phyloP scores from a whole-genome alignment of 495 filamentous ascomycete species.

The Hapsidospora chrysogenum region DNA sequence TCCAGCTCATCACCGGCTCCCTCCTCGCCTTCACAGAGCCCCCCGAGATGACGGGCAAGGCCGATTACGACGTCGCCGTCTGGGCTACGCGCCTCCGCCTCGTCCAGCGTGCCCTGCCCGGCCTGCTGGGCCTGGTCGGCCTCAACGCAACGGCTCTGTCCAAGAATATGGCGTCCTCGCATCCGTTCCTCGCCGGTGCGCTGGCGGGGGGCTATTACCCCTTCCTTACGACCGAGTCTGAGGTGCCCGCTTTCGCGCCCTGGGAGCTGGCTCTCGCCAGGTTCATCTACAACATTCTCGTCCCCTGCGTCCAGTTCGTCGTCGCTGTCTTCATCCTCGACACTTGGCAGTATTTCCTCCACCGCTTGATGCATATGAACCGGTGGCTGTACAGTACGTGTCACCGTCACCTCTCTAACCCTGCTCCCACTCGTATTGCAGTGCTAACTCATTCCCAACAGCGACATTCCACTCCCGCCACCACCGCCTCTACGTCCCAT shows the following conservation, averaged over 20 bases:
- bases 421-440: neutral
- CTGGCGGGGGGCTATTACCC: slow-evolving; percentile 64
- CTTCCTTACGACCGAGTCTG: slow-evolving; percentile 26
- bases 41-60: slow-evolving; percentile 46
- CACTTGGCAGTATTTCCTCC: slow-evolving; percentile 94
- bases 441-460: slow-evolving; percentile 16
- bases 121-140: slow-evolving; percentile 35
- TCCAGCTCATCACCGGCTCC: slow-evolving; percentile 55
- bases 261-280: slow-evolving; percentile 68
- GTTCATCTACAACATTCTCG: slow-evolving; percentile 58
- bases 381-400: slow-evolving; percentile 92
- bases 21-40: slow-evolving; percentile 47
- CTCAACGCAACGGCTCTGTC: slow-evolving; percentile 37
- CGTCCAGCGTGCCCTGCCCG: slow-evolving; percentile 49
- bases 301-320: slow-evolving; percentile 60
- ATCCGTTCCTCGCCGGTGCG: slow-evolving; percentile 48
- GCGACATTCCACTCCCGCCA: slow-evolving; percentile 85
- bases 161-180: slow-evolving; percentile 35
- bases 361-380: slow-evolving; percentile 87
- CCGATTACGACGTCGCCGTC: slow-evolving; percentile 67
- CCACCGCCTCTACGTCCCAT: slow-evolving; percentile 91
- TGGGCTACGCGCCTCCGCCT: slow-evolving; percentile 65
- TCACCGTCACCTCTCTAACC: neutral
- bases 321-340: slow-evolving; percentile 62
- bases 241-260: slow-evolving; percentile 37